A percentile compares a stretch with the other conserved stretches of the same genome.
phyloP scores from a whole-genome alignment of 2,329 filamentous ascomycete genomes.

The Pseudogymnoascus verrucosus region DNA sequence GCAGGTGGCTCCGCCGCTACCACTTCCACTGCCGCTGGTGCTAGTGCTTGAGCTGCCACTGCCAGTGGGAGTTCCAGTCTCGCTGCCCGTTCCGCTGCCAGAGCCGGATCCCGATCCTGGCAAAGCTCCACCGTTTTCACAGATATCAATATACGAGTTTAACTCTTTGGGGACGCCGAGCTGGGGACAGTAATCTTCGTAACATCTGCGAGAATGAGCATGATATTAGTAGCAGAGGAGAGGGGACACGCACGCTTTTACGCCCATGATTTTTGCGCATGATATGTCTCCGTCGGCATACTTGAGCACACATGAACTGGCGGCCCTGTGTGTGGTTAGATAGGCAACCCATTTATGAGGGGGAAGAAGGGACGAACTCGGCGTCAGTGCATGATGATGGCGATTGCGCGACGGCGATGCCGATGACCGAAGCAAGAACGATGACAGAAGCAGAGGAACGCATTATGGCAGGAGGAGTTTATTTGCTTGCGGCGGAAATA shows the following conservation, averaged over 20 bases:
- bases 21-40: not conserved
- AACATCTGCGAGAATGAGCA: not conserved
- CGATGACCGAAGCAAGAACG: not conserved
- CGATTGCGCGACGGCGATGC: not conserved
- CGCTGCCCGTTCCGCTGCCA: not conserved
- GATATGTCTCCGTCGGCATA: not conserved
- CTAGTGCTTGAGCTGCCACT: not conserved
- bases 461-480: not conserved
- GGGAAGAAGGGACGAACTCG: not conserved
- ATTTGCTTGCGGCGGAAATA: not conserved
- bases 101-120: not conserved
- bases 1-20: not conserved
- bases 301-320: not conserved
- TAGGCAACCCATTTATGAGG: too few relatives aligned
- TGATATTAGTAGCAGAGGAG: not conserved
- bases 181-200: not conserved
- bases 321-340: not conserved
- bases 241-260: not conserved
- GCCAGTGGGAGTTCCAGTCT: not conserved
- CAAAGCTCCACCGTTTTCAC: not conserved
- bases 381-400: not conserved
- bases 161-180: not conserved
- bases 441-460: not conserved
- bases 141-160: not conserved
- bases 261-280: not conserved